Evolutionary conservation across 1,139 yeast species (phyloP), one percentile per base, ranked within the genome.

Genomic region (Eremothecium sinecaudum): DNA sequence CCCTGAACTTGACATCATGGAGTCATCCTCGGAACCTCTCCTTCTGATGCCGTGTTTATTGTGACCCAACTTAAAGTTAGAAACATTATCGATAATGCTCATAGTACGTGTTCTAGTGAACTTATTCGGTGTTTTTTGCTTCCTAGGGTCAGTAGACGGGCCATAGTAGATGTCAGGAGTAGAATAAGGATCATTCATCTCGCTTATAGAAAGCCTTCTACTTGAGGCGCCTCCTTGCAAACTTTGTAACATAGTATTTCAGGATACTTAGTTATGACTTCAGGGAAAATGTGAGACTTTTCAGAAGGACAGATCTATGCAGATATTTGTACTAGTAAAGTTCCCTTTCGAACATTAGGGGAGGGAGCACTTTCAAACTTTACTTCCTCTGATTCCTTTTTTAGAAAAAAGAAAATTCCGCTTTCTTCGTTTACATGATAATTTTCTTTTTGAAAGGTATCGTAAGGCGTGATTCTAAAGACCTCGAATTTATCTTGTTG

Each of bases 81-180:
- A 47, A 2, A 43, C 46, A 37, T 49, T 54, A 28, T 56, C 62
- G 35, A 55, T 47, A 15, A 58, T 58, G 45, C 67, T 62, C 56
- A 75, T 46, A 65, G 66, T 38, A 75, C 58, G 20, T 24, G 39
- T 32, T 22, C 45, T 17, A 30, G 43, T 29, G 36, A 41, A 35
- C 35, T 40, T 33, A 34, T 32, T 41, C 15, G 34, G 24, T 18
- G 23, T 30, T 27, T 29, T 28, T 20, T 43, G 44, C 33, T 50
- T 52, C 20, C 70, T 56, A 2, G 79, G 78, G 45, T 75, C 75
- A 2, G 76, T 73, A 13, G 58, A 60, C 2, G 79, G 75, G 3
- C 86, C 83, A 53, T 81, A 81, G 52, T 82, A 82, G 19, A 69
- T 64, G 38, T 80, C 90, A 0, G 92, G 72, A 11, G 63, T 61